Evolutionary conservation across 2,329 filamentous ascomycete genomes (phyloP), one percentile per base, ranked within the genome.

Genomic region (Pezizomycotina sp.): DNA sequence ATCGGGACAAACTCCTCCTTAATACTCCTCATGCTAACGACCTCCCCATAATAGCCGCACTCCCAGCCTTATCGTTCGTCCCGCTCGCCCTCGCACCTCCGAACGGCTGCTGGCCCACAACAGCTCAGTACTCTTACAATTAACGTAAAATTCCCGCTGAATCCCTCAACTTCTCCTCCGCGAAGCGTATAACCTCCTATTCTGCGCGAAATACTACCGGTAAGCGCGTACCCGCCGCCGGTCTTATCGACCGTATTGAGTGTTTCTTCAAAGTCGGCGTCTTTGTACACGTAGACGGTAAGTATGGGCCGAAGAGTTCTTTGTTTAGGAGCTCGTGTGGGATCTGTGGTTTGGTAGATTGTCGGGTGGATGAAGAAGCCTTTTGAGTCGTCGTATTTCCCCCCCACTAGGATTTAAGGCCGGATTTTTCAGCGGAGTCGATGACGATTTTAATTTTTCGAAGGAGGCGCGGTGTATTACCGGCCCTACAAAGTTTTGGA

Each of bases 351-450:
- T 45, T 65, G 60, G 64, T 86, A 91, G 53, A 92, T 68, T 45
- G 82, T 91, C 5, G 82, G 82, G 57, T 80, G 68, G 54, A 92
- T 71, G 61, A 71, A 92, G 65, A 77, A 92, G 45, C 82, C 82
- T 59, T 74, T 74, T 48, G 68, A 74, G 36, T 69, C 69, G 57
- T 89, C 78, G 56, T 86, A 77, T 49, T 66, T 74, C 46, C 82
- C 82, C 27, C 82, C 83, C 1, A 67, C 69, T 10, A 92, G 57
- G 2, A 86, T 55, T 78, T 66, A 9, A 92, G 68, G 47, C 77
- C 70, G 6, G 63, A 59, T 18, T 42, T 43, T 3, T 65, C 64
- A n/a, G 81, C 78, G 20, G 69, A 71, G 42, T 89, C 77, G 47
- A 92, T 91, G 35, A 75, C 77, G 13, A 66, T 65, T 0, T 70